Evolutionary conservation across 345 rosid genomes (phyloP).

Genomic region (Lepidium aucheri): DNA sequence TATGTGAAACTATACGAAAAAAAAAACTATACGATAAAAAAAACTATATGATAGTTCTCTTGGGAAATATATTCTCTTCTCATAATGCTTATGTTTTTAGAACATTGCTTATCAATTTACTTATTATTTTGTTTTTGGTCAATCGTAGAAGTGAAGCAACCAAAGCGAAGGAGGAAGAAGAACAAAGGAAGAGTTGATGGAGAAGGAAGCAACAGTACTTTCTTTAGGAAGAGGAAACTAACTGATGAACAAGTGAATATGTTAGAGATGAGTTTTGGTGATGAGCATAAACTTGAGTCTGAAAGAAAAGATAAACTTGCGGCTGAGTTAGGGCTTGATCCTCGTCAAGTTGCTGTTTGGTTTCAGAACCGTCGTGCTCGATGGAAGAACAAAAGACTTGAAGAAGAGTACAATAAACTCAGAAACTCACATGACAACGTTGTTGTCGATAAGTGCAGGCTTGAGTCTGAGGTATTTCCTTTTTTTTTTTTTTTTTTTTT

Average conservation of each 20-base stretch:
- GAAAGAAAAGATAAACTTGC: slow-evolving; percentile 77
- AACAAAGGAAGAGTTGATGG: slow-evolving; percentile 33
- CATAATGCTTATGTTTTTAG: background rate
- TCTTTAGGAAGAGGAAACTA: slow-evolving; percentile 65
- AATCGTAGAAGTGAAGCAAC: slow-evolving; percentile 38
- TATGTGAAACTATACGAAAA: too few relatives aligned
- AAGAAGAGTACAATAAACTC: slow-evolving; percentile 58
- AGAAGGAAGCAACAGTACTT: background rate
- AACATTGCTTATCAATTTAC: background rate
- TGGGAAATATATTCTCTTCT: too few relatives aligned
- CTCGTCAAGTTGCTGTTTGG: slow-evolving; percentile 99
- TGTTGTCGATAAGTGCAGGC: slow-evolving; percentile 53
- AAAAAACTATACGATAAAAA: too few relatives aligned
- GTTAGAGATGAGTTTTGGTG: slow-evolving; percentile 59
- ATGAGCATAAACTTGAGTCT: slow-evolving; percentile 82
- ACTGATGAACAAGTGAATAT: slow-evolving; percentile 53
- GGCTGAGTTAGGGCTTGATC: slow-evolving; percentile 72
- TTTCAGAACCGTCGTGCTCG: slow-evolving; percentile 92
- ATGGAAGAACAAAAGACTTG: slow-evolving; percentile 86
- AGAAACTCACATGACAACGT: slow-evolving; percentile 42
- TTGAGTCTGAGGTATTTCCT: slow-evolving; percentile 63
- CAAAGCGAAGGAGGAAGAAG: slow-evolving; percentile 50
- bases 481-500: too few relatives aligned
- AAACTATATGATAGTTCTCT: too few relatives aligned
- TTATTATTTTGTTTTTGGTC: background rate